phyloP scores from a whole-genome alignment of 1,284 basidiomycete species.

The Melampsora larici-populina region DNA sequence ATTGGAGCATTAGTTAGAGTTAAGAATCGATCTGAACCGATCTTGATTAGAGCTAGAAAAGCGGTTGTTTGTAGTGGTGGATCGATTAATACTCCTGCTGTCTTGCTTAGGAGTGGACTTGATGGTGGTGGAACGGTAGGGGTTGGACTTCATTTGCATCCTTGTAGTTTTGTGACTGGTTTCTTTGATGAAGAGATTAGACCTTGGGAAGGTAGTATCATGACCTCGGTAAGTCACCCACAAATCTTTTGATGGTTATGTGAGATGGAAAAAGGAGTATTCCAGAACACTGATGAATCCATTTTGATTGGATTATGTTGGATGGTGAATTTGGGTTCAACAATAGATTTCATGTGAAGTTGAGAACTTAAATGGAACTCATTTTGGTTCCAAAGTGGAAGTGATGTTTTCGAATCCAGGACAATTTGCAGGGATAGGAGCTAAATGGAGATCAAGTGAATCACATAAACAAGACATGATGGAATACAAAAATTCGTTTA shows the following conservation, averaged over 20 bases:
- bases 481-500: constrained; percentile 51
- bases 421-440: constrained; percentile 52
- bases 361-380: constrained; percentile 52
- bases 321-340: background rate
- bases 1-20: constrained; percentile 47
- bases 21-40: constrained; percentile 46
- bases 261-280: too few relatives aligned
- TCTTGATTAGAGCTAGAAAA: constrained; percentile 52
- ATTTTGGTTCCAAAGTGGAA: constrained; percentile 57
- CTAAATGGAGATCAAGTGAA: constrained; percentile 52
- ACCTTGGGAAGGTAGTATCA: constrained; percentile 57
- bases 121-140: constrained; percentile 56
- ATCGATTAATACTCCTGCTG: constrained; percentile 56
- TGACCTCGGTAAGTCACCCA: constrained; percentile 55
- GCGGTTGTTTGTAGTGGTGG: constrained; percentile 56
- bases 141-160: constrained; percentile 57
- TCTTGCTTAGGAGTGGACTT: constrained; percentile 56
- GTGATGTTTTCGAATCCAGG: constrained; percentile 56
- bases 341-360: constrained; percentile 47
- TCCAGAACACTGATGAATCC: constrained; percentile 44
- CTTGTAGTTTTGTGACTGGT: constrained; percentile 55
- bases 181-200: constrained; percentile 55
- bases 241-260: constrained; percentile 50
- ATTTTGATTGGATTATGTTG: background rate
- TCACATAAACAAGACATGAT: constrained; percentile 55